These are phyloP conservation scores for Fusarium burgessii DNA, from an alignment of 2,329 filamentous ascomycete genomes.

Conservation along the genomic window DNA sequence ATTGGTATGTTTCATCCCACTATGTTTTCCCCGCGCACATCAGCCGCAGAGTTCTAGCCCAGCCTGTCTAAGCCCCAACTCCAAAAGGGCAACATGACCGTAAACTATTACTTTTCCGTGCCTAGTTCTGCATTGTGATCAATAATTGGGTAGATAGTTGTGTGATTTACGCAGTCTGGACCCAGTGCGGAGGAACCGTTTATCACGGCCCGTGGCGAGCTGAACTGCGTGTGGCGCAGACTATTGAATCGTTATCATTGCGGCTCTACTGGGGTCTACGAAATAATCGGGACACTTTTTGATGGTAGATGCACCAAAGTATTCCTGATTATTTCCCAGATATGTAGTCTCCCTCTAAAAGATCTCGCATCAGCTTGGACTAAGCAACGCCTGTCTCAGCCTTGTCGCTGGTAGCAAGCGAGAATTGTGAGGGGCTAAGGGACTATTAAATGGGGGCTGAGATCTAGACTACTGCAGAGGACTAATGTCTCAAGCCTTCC, in stretches of 20 bases:
- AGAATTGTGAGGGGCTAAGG: neutral
- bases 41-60: neutral
- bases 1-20: neutral
- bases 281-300: no score
- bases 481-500: neutral
- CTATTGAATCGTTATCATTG: neutral
- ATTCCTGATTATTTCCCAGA: no score
- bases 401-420: neutral
- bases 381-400: neutral
- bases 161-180: neutral
- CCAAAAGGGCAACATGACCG: neutral
- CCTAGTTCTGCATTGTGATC: neutral
- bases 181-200: neutral
- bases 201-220: conserved; percentile 1
- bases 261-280: neutral
- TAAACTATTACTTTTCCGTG: neutral
- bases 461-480: neutral
- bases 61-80: neutral
- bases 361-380: neutral
- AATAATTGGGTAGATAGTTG: conserved; percentile 5
- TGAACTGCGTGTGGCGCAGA: neutral
- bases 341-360: neutral
- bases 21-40: neutral
- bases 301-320: no score
- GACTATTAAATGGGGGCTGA: neutral